Percentiles rank a stretch among this genome's conserved stretches.
These are phyloP conservation scores for Calendula officinalis DNA, from an alignment of 129 eudicot species.

Conservation along the genomic window DNA sequence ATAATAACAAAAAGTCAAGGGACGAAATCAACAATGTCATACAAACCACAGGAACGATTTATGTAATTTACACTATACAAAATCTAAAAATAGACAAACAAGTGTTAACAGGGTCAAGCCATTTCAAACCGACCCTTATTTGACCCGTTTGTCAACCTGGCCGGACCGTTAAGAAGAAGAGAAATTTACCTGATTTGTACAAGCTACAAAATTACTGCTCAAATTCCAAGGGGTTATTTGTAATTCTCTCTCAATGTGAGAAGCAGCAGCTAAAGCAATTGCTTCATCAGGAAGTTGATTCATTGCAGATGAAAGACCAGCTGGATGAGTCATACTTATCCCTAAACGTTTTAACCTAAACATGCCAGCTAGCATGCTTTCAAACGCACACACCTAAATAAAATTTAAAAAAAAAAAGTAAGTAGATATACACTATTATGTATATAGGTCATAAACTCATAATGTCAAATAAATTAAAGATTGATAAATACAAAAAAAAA, in stretches of 20 bases:
- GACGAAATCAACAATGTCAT: no score
- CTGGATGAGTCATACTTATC: constrained; percentile 75
- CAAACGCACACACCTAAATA: constrained; percentile 78
- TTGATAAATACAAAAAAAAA: background rate
- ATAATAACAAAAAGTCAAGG: no score
- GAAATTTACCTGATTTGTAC: constrained; percentile 78
- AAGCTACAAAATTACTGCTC: constrained; percentile 90
- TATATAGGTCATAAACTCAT: background rate
- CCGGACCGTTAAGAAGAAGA: background rate
- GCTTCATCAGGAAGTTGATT: constrained; percentile 98
- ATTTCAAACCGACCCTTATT: no score
- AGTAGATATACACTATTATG: background rate
- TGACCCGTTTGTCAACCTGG: no score
- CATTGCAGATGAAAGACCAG: constrained; percentile 91
- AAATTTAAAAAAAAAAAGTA: background rate
- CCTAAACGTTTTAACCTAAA: constrained; percentile 91
- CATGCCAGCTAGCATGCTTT: constrained; percentile 96
- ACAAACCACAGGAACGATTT: no score
- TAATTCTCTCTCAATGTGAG: constrained; percentile 95
- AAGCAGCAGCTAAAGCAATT: constrained; percentile 94
- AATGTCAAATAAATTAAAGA: background rate
- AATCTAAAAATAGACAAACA: no score
- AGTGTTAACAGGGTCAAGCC: no score
- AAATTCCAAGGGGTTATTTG: constrained; percentile 97
- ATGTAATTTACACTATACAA: no score